Evolutionary conservation across 2,329 filamentous ascomycete genomes (phyloP).

Genomic region (Chalaropsis thielavioides): DNA sequence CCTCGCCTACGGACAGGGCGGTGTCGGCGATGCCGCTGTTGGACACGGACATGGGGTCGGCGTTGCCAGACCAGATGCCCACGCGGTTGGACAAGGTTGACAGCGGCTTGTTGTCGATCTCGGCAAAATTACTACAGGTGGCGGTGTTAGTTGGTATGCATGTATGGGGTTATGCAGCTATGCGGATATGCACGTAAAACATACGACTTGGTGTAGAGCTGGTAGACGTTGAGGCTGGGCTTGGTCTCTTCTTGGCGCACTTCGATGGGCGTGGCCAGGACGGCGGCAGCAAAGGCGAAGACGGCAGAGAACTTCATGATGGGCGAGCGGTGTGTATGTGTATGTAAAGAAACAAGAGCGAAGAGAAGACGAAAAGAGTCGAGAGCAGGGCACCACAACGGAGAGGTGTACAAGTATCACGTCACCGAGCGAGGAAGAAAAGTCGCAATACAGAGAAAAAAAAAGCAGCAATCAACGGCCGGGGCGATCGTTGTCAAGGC

Average conservation of each 20-base stretch:
- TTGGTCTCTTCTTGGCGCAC: neutral
- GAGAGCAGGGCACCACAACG: neutral
- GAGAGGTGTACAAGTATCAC: neutral
- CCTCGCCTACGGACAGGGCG: neutral
- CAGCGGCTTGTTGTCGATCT: conserved; percentile 13
- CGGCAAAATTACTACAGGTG: neutral
- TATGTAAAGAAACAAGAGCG: neutral
- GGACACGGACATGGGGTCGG: conserved; percentile 6
- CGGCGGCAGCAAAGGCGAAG: conserved; percentile 9
- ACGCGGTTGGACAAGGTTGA: neutral
- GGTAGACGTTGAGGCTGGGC: neutral
- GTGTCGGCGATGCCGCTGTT: neutral
- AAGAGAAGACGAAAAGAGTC: neutral
- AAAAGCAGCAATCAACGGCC: neutral
- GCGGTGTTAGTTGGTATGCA: neutral
- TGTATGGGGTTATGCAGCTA: neutral
- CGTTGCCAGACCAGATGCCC: conserved; percentile 10
- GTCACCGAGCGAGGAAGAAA: neutral
- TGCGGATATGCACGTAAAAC: neutral
- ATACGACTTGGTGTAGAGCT: conserved; percentile 11
- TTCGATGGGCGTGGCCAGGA: conserved; percentile 7
- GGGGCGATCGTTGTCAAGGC: neutral
- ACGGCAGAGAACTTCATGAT: conserved; percentile 13
- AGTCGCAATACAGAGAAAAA: too few relatives aligned
- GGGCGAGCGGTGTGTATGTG: neutral